phyloP scores from a whole-genome alignment of 441 rosid genomes.

The Capsella rubella region DNA sequence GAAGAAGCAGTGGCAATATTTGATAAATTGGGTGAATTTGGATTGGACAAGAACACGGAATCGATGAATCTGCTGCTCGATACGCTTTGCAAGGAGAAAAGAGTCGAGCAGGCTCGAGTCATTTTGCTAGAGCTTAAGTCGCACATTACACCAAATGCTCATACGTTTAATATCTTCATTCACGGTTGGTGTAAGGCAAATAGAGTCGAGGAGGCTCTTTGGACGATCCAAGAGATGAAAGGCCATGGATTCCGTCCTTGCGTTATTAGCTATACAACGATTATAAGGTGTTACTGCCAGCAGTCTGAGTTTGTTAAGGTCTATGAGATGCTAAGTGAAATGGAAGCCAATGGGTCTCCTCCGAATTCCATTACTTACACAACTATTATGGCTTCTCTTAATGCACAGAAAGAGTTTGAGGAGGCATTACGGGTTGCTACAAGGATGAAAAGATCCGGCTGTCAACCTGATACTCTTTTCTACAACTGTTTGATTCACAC shows the following conservation, averaged over 20 bases:
- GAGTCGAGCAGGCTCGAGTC: constrained; percentile 67
- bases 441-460: constrained; percentile 59
- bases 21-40: constrained; percentile 62
- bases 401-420: constrained; percentile 60
- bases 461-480: constrained; percentile 63
- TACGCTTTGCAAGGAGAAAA: constrained; percentile 80
- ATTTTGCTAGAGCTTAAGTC: constrained; percentile 68
- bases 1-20: constrained; percentile 74
- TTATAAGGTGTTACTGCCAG: constrained; percentile 65
- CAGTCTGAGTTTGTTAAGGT: constrained; percentile 55
- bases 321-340: constrained; percentile 72
- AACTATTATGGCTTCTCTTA: constrained; percentile 63
- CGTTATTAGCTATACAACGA: constrained; percentile 81
- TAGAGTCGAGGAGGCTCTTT: constrained; percentile 78
- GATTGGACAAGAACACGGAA: constrained; percentile 73
- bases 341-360: constrained; percentile 62
- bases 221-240: constrained; percentile 94
- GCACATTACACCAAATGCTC: constrained; percentile 61
- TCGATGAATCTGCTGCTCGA: constrained; percentile 80
- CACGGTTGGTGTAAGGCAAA: constrained; percentile 91
- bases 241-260: constrained; percentile 71
- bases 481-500: constrained; percentile 80
- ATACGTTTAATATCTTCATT: constrained; percentile 81
- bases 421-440: constrained; percentile 60
- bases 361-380: constrained; percentile 80